Evolutionary conservation across 345 rosid genomes (phyloP).

Genomic region (Toxicodendron radicans): DNA sequence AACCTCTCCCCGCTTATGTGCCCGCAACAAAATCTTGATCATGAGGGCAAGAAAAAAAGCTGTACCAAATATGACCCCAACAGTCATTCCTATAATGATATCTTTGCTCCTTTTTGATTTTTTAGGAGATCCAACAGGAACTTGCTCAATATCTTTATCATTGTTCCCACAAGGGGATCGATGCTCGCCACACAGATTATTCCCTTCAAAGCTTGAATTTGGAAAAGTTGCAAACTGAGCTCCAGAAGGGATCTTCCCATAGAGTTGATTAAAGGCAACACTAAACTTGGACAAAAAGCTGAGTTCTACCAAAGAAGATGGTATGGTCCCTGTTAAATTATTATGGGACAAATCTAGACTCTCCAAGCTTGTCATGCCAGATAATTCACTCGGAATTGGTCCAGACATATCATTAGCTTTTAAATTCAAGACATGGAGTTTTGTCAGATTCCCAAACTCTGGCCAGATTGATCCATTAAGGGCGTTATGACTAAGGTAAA

Average conservation of each 20-base stretch:
- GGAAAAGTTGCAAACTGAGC: slow-evolving; percentile 79
- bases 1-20: slow-evolving; percentile 56
- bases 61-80: slow-evolving; percentile 60
- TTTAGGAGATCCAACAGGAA: slow-evolving; percentile 13
- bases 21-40: slow-evolving; percentile 46
- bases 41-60: slow-evolving; percentile 48
- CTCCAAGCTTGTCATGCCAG: slow-evolving; percentile 58
- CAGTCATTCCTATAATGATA: slow-evolving; percentile 47
- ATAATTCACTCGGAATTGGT: slow-evolving; percentile 40
- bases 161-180: slow-evolving; percentile 36
- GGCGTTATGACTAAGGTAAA: slow-evolving; percentile 24
- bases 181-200: slow-evolving; percentile 74
- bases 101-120: slow-evolving; percentile 38
- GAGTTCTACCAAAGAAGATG: slow-evolving; percentile 36
- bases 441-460: slow-evolving; percentile 54
- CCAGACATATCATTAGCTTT: slow-evolving; percentile 41
- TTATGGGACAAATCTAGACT: slow-evolving; percentile 52
- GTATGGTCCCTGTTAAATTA: slow-evolving; percentile 40
- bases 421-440: slow-evolving; percentile 50
- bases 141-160: neutral
- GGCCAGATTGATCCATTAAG: slow-evolving; percentile 44
- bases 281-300: slow-evolving; percentile 57
- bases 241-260: slow-evolving; percentile 57
- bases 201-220: slow-evolving; percentile 78
- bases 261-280: slow-evolving; percentile 56